phyloP scores from a whole-genome alignment of 176 grass and related monocot genomes.

The Zizania latifolia region DNA sequence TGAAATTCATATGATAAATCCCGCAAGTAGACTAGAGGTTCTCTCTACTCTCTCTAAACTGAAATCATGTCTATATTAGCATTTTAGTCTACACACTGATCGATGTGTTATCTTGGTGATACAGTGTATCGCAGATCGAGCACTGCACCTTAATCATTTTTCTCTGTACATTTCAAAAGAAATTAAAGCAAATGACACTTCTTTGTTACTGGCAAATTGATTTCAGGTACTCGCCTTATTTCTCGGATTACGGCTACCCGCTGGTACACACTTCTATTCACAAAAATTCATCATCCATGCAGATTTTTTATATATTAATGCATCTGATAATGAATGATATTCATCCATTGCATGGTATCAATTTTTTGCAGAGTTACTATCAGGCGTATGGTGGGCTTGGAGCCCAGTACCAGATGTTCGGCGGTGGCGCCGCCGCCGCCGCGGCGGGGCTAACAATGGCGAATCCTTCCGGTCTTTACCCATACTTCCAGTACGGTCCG shows the following conservation, averaged over 20 bases:
- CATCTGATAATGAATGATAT: not conserved
- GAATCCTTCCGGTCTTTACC: not conserved
- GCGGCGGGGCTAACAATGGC: conserved; percentile 23
- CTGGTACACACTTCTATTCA: conserved; percentile 19
- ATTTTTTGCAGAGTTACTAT: conserved; percentile 23
- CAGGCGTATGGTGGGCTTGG: conserved; percentile 12
- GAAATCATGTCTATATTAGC: not conserved
- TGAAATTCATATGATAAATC: not conserved
- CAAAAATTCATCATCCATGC: not conserved
- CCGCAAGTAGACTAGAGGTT: not conserved
- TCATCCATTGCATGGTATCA: not conserved
- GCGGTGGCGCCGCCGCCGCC: not conserved
- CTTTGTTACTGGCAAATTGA: not conserved
- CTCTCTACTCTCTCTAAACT: not conserved
- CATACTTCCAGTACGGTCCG: conserved; percentile 23
- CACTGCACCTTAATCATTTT: not conserved
- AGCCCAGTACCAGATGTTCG: conserved; percentile 22
- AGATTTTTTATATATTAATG: not conserved
- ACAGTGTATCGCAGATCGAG: not conserved
- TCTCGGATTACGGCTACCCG: conserved; percentile 32
- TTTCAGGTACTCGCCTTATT: conserved; percentile 43
- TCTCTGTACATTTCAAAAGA: not conserved
- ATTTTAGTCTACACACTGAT: too few relatives aligned
- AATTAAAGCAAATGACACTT: not conserved
- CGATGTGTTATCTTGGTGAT: too few relatives aligned